Percentiles rank a stretch among this genome's conserved stretches.
phyloP scores from a whole-genome alignment of 2,329 filamentous ascomycete species.

The Fusarium sp. region DNA sequence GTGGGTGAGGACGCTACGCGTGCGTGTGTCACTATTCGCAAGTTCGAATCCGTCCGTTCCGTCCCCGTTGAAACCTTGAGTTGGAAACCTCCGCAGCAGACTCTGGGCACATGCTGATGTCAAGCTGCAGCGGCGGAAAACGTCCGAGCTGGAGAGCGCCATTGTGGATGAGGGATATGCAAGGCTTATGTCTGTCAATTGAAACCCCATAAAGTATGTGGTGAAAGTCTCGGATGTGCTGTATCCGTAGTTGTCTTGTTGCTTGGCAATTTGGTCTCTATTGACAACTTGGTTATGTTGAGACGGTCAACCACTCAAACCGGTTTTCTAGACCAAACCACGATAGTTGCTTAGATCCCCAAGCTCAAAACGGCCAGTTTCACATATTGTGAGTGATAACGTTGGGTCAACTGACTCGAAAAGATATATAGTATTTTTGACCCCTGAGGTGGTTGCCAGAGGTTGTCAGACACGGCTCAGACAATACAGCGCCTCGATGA shows the following conservation, averaged over 20 bases:
- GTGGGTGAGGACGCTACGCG: background rate
- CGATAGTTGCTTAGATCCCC: background rate
- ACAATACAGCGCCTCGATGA: constrained; percentile 25
- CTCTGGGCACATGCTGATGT: background rate
- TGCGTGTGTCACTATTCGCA: background rate
- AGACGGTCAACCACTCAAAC: background rate
- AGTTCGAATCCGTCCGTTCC: background rate
- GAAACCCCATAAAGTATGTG: background rate
- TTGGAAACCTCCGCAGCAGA: background rate
- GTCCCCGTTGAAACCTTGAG: constrained; percentile 6
- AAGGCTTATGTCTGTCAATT: background rate
- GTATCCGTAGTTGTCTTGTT: background rate
- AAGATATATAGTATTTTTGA: background rate
- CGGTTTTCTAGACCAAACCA: background rate
- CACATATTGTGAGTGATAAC: background rate
- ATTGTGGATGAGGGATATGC: background rate
- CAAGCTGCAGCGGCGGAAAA: background rate
- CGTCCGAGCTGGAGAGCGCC: background rate
- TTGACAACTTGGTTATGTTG: background rate
- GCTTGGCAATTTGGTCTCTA: background rate
- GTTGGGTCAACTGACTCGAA: background rate
- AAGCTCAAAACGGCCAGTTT: background rate
- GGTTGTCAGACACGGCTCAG: constrained; percentile 15
- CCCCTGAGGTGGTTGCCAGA: constrained; percentile 4
- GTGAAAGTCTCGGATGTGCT: background rate